Conservation (phyloP, 1,139 yeast species). For the Hyphopichia pseudoburtonii region DNA sequence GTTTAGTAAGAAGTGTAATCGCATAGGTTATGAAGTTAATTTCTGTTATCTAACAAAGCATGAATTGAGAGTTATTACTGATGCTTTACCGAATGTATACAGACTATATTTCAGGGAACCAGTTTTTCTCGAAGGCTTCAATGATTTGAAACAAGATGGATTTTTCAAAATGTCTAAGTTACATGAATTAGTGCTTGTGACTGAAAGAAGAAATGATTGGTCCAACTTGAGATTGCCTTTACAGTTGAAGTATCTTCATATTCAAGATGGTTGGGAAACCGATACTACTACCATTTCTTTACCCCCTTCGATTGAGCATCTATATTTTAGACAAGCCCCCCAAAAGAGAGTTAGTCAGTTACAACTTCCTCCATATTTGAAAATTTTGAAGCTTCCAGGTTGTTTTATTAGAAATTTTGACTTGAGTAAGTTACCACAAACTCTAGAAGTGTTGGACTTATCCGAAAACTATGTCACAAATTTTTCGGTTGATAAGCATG, state of each 20-base stretch:
- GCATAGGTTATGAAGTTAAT: too few relatives aligned
- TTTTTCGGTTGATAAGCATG: constrained; percentile 12
- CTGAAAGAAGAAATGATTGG: constrained; percentile 32
- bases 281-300: constrained; percentile 15
- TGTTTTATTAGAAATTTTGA: constrained; percentile 23
- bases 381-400: constrained; percentile 35
- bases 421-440: constrained; percentile 23
- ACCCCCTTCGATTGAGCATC: constrained; percentile 20
- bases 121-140: too few relatives aligned
- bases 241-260: constrained; percentile 27
- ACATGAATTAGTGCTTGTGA: too few relatives aligned
- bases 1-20: too few relatives aligned
- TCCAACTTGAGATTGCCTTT: constrained; percentile 21
- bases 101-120: too few relatives aligned
- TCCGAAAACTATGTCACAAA: constrained; percentile 17
- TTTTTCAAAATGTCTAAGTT: too few relatives aligned
- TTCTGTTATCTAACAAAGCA: too few relatives aligned
- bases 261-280: constrained; percentile 32
- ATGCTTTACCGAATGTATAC: too few relatives aligned
- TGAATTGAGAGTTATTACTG: too few relatives aligned
- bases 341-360: constrained; percentile 16
- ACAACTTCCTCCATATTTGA: constrained; percentile 21
- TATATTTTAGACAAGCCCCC: constrained; percentile 34
- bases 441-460: constrained; percentile 30
- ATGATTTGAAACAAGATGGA: too few relatives aligned